Evolutionary conservation across 345 rosid genomes (phyloP).

Genomic region (Tarenaya hassleriana): DNA sequence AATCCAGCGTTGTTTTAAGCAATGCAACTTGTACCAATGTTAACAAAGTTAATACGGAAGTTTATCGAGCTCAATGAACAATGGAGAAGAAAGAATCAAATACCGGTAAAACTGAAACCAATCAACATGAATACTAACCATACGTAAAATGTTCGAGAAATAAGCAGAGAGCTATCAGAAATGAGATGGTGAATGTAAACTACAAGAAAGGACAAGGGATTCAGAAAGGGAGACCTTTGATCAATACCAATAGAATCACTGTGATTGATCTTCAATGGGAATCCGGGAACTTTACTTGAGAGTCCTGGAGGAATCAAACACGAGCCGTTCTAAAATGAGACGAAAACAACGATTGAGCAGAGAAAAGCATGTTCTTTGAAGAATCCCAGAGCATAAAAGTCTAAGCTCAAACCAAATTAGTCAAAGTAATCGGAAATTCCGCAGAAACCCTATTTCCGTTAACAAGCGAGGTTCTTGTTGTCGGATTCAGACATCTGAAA

Average conservation of each 20-base stretch:
- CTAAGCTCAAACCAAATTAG: conserved; percentile 9
- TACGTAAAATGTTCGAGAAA: too few relatives aligned
- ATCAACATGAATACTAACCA: background rate
- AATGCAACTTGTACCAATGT: too few relatives aligned
- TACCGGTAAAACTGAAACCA: background rate
- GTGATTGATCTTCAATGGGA: conserved; percentile 31
- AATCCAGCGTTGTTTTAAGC: too few relatives aligned
- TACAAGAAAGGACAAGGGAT: background rate
- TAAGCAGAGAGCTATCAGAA: conserved; percentile 8
- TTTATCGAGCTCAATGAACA: too few relatives aligned
- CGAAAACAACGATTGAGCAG: background rate
- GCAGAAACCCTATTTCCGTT: background rate
- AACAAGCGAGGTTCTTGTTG: background rate
- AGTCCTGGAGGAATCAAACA: conserved; percentile 42
- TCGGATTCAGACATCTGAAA: too few relatives aligned
- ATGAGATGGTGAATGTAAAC: background rate
- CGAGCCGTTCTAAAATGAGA: background rate
- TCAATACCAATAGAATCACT: conserved; percentile 28
- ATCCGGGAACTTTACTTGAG: conserved; percentile 35
- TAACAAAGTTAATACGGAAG: too few relatives aligned
- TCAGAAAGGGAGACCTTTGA: conserved; percentile 39
- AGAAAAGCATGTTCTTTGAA: background rate
- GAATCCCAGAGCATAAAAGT: background rate
- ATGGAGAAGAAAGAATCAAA: too few relatives aligned
- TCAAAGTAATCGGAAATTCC: background rate